Evolutionary conservation across 208 protist species (phyloP), one percentile per base, ranked within the genome.

Genomic region (Zelonia costaricensis): DNA sequence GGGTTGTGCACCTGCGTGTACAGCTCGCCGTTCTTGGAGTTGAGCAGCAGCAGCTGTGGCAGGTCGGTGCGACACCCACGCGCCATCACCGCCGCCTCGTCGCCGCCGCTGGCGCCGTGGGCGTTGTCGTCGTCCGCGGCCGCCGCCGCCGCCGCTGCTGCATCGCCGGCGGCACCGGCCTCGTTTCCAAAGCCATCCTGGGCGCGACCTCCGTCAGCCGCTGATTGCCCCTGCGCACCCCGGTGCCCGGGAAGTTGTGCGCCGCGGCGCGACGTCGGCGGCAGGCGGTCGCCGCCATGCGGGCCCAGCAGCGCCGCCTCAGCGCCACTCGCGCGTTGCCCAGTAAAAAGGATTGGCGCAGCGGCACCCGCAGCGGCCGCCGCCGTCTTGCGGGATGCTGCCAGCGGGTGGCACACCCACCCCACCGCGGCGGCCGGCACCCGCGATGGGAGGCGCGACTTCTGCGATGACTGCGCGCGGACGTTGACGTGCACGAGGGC

Each of bases 1-100:
- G 69, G 74, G 36, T 69, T 79, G 65, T 83, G 87, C 15, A 86
- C 80, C 65, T 89, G 86, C 30, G 68, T 46, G 67, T 92, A 86
- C 30, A 92, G 56, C 52, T 88, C 75, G 0, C 86, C 86, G 45
- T 80, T 79, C 16, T 74, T 63, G 3, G 52, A 38, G 60, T 83
- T 77, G 4, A 92, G 69, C 13, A 92, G 64, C 43, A 92, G 49
- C 51, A 89, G 30, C 31, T 71, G 65, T 1, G 79, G 75, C 15
- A 89, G 47, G 35, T 87, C 61, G 18, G 63, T 68, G 28, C 73
- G 70, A 22, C 61, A 53, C 27, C 80, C 86, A n/a, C 28, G 44
- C 28, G 63, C 49, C 30, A 66, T 36, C 5, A 62, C 67, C 12
- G 18, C 36, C 3, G 12, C 38, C 25, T 23, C 36, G 43, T 39